Percentiles rank a stretch among this genome's conserved stretches.
These are phyloP conservation scores for Wickerhamiella hasegawae DNA, from an alignment of 805 yeast species.

Conservation along the genomic window DNA sequence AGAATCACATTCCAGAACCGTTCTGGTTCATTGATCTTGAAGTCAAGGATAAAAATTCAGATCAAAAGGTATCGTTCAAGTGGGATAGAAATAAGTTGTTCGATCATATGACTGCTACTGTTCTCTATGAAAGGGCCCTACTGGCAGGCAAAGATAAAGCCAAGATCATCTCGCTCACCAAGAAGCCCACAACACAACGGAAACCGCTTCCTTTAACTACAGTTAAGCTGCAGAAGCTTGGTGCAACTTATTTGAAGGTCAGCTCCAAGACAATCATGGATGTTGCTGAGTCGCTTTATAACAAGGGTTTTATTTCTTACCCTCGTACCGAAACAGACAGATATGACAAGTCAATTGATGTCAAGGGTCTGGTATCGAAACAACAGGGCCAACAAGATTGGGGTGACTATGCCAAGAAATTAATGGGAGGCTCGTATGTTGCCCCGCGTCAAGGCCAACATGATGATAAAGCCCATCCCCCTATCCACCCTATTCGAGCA, in stretches of 20 bases:
- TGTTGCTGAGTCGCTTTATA: constrained; percentile 71
- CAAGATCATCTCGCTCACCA: constrained; percentile 32
- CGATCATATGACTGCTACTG: constrained; percentile 49
- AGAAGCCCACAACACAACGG: constrained; percentile 55
- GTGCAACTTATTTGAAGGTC: constrained; percentile 56
- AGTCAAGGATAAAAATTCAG: constrained; percentile 25
- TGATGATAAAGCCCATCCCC: constrained; percentile 96
- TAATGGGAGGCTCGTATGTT: constrained; percentile 33
- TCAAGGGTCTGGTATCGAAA: constrained; percentile 40
- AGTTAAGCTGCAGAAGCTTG: constrained; percentile 78
- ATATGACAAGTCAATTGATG: constrained; percentile 65
- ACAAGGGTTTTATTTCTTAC: constrained; percentile 73
- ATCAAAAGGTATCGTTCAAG: constrained; percentile 28
- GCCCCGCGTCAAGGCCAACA: constrained; percentile 66
- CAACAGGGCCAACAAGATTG: constrained; percentile 42
- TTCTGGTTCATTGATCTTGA: constrained; percentile 62
- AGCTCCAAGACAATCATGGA: constrained; percentile 67
- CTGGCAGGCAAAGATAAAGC: constrained; percentile 30
- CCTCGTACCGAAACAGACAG: constrained; percentile 96
- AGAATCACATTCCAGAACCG: constrained; percentile 53
- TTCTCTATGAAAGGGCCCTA: constrained; percentile 55
- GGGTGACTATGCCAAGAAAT: constrained; percentile 50
- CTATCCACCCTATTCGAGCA: constrained; percentile 68
- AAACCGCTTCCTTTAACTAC: constrained; percentile 89
- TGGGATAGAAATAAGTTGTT: constrained; percentile 66